Percentiles rank a stretch among this genome's conserved stretches.
phyloP scores from a whole-genome alignment of 352 stramenopile genomes.

The Peronosclerospora sorghi region DNA sequence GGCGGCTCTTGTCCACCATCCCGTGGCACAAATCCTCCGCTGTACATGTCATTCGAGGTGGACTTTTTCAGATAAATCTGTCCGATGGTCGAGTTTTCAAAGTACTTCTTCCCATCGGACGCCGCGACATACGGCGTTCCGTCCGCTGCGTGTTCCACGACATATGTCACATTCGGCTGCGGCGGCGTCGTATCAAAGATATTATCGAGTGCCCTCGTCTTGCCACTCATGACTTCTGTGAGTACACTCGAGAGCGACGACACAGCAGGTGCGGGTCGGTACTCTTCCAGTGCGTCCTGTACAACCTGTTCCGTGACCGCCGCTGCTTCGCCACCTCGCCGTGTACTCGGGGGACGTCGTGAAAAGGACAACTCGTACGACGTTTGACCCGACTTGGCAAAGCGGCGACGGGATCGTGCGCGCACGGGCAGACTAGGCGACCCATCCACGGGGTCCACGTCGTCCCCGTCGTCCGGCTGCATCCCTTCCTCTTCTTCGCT shows the following conservation, averaged over 20 bases:
- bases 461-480: conserved; percentile 8
- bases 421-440: conserved; percentile 15
- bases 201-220: conserved; percentile 28
- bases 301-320: not conserved
- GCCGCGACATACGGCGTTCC: conserved; percentile 33
- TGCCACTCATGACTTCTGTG: conserved; percentile 34
- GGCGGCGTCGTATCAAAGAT: conserved; percentile 32
- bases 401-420: conserved; percentile 24
- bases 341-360: conserved; percentile 5
- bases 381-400: conserved; percentile 37
- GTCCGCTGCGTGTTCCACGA: conserved; percentile 24
- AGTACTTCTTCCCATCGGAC: conserved; percentile 26
- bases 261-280: conserved; percentile 8
- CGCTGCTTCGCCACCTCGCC: not conserved
- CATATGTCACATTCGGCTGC: conserved; percentile 23
- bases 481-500: conserved; percentile 2
- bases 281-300: conserved; percentile 2
- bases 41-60: no score
- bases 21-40: no score
- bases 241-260: conserved; percentile 44
- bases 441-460: conserved; percentile 17
- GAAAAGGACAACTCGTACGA: conserved; percentile 43
- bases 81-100: conserved; percentile 35
- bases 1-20: not conserved
- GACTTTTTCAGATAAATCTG: conserved; percentile 26